These are phyloP conservation scores for Alternaria longipes DNA, from an alignment of 2,329 filamentous ascomycete genomes.

Conservation along the genomic window DNA sequence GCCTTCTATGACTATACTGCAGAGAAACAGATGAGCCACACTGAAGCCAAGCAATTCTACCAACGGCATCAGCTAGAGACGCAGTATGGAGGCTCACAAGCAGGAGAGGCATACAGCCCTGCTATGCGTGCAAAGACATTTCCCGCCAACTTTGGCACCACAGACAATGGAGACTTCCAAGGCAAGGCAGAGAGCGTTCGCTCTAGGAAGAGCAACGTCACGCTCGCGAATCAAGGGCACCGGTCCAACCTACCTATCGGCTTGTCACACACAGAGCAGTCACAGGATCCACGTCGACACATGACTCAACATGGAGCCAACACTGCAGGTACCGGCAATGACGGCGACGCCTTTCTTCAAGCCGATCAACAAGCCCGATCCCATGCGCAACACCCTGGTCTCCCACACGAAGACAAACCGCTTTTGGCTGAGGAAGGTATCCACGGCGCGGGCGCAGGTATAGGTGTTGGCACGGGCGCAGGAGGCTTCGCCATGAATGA, in stretches of 20 bases:
- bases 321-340: slow-evolving; percentile 17
- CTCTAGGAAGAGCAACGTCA: slow-evolving; percentile 52
- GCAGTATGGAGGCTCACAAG: slow-evolving; percentile 53
- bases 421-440: slow-evolving; percentile 64
- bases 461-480: slow-evolving; percentile 68
- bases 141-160: slow-evolving; percentile 52
- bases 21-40: slow-evolving; percentile 93
- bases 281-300: slow-evolving; percentile 37
- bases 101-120: slow-evolving; percentile 53
- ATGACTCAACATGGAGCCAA: slow-evolving; percentile 25
- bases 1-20: slow-evolving; percentile 93
- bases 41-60: slow-evolving; percentile 95
- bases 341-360: slow-evolving; percentile 50
- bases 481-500: slow-evolving; percentile 76
- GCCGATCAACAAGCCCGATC: slow-evolving; percentile 60
- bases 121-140: slow-evolving; percentile 57
- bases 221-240: slow-evolving; percentile 40
- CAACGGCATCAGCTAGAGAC: slow-evolving; percentile 81
- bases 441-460: slow-evolving; percentile 66
- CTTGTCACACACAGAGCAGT: slow-evolving; percentile 43
- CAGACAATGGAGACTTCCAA: slow-evolving; percentile 45
- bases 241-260: slow-evolving; percentile 37
- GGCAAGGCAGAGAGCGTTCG: slow-evolving; percentile 55
- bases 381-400: slow-evolving; percentile 60
- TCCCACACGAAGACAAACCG: slow-evolving; percentile 66